phyloP scores from a whole-genome alignment of 2,329 filamentous ascomycete species.

The Chaetomium globosum region DNA sequence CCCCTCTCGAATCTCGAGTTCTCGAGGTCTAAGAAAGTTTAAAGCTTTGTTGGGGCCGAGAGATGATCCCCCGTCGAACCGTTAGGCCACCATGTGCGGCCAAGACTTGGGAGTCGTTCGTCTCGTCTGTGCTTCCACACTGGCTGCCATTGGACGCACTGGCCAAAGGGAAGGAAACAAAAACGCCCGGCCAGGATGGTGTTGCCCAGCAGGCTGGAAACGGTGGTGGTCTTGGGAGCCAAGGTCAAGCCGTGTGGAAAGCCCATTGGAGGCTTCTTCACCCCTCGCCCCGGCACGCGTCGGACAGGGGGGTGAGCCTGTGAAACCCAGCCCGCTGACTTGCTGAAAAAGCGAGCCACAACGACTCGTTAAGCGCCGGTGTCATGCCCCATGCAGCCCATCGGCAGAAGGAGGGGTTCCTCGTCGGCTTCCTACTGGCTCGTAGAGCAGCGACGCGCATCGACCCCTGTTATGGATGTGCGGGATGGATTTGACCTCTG shows the following conservation, averaged over 20 bases:
- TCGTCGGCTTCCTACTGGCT: conserved; percentile 41
- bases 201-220: conserved; percentile 36
- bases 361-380: conserved; percentile 56
- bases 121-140: background rate
- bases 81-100: no score
- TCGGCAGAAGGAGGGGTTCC: conserved; percentile 39
- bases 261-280: conserved; percentile 28
- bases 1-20: background rate
- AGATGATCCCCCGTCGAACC: background rate
- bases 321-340: conserved; percentile 30
- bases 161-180: conserved; percentile 10
- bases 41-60: background rate
- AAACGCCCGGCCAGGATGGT: conserved; percentile 23
- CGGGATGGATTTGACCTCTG: conserved; percentile 26
- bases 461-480: conserved; percentile 28
- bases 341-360: conserved; percentile 44
- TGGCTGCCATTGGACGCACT: conserved; percentile 18
- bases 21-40: conserved; percentile 4
- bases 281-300: conserved; percentile 20
- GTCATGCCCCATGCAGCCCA: conserved; percentile 53
- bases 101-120: background rate
- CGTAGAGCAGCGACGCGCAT: conserved; percentile 43
- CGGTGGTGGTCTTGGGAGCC: conserved; percentile 15
- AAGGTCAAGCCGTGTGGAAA: conserved; percentile 3
- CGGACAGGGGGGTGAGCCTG: conserved; percentile 24